Percentiles rank a stretch among this genome's conserved stretches.
These are phyloP conservation scores for Polygonum maritimum DNA, from an alignment of 148 eudicot genomes.

Conservation along the genomic window DNA sequence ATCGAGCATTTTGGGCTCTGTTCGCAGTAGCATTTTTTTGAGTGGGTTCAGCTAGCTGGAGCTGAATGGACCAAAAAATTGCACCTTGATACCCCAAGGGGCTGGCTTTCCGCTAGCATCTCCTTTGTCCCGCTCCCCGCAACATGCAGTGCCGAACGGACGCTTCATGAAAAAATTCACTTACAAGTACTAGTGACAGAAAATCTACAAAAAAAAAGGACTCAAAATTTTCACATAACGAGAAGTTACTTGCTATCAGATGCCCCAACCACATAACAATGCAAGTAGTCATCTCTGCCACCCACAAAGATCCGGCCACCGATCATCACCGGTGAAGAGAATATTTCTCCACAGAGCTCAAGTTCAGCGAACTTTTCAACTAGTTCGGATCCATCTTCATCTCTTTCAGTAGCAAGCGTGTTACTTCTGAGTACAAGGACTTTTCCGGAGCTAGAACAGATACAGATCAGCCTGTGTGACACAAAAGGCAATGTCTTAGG, in stretches of 20 bases:
- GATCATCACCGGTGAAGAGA: slow-evolving; percentile 87
- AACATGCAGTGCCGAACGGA: no score
- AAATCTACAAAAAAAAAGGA: no score
- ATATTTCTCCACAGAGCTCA: slow-evolving; percentile 62
- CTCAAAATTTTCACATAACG: not conserved
- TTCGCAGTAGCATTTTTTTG: no score
- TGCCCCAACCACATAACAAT: slow-evolving; percentile 40
- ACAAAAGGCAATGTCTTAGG: not conserved
- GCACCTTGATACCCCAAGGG: no score
- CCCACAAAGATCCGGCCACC: slow-evolving; percentile 84
- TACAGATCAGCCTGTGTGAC: slow-evolving; percentile 47
- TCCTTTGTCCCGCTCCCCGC: no score
- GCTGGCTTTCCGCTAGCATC: no score
- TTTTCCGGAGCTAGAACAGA: slow-evolving; percentile 65
- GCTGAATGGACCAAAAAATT: no score
- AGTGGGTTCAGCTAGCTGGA: no score
- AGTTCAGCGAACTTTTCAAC: slow-evolving; percentile 51
- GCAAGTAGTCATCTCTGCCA: slow-evolving; percentile 79
- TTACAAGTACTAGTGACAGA: no score
- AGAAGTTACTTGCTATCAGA: not conserved
- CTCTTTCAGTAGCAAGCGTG: slow-evolving; percentile 10
- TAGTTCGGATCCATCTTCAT: not conserved
- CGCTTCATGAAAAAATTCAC: no score
- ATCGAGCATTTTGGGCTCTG: no score
- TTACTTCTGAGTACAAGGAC: slow-evolving; percentile 31